These are phyloP conservation scores for Naganishia liquefaciens DNA, from an alignment of 1,284 basidiomycete genomes.

Conservation along the genomic window DNA sequence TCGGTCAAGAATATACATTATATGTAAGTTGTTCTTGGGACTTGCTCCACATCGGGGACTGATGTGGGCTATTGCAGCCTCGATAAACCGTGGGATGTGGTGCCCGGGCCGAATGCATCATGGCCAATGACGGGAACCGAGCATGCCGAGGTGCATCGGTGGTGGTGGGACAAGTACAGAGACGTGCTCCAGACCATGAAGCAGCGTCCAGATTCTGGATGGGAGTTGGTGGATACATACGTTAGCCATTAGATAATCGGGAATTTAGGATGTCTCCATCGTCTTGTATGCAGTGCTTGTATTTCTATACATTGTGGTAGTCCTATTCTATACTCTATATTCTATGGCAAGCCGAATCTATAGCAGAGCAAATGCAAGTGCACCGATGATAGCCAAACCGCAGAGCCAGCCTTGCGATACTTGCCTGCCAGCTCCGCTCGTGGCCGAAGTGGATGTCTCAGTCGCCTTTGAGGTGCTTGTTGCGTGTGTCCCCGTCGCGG, in stretches of 20 bases:
- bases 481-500: background rate
- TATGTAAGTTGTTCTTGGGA: slow-evolving; percentile 42
- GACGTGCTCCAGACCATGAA: slow-evolving; percentile 45
- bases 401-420: too few species aligned
- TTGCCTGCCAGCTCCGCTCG: background rate
- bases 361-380: background rate
- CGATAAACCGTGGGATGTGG: slow-evolving; percentile 50
- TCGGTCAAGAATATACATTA: slow-evolving; percentile 54
- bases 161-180: slow-evolving; percentile 55
- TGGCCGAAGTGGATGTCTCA: background rate
- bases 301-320: background rate
- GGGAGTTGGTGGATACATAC: slow-evolving; percentile 43
- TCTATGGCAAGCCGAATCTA: background rate
- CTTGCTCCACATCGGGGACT: too few species aligned
- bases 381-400: too few species aligned
- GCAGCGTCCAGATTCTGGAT: slow-evolving; percentile 30
- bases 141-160: slow-evolving; percentile 49
- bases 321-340: background rate
- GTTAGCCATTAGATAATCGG: slow-evolving; percentile 10
- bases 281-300: slow-evolving; percentile 15
- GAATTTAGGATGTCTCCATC: background rate
- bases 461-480: slow-evolving; percentile 6
- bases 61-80: slow-evolving; percentile 40
- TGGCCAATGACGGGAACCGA: slow-evolving; percentile 38
- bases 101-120: slow-evolving; percentile 14